Evolutionary conservation across 305 asterid species (phyloP).

Genomic region (Lippia alba): DNA sequence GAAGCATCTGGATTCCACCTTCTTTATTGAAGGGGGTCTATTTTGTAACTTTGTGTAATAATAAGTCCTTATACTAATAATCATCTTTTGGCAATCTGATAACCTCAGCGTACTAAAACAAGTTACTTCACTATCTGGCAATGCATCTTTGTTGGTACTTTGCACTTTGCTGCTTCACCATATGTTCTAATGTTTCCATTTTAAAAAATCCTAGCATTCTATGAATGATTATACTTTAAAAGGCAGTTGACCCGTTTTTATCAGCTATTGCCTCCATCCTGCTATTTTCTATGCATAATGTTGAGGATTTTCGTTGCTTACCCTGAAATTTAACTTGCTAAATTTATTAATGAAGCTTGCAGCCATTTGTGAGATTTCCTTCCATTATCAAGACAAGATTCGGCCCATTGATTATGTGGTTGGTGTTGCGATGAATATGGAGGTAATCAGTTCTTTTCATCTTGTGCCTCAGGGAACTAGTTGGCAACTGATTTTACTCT

Average conservation of each 20-base stretch:
- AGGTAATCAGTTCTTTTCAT: constrained; percentile 60
- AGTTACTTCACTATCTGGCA: constrained; percentile 15
- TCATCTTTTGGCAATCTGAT: constrained; percentile 5
- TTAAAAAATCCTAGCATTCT: constrained; percentile 18
- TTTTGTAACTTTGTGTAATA: constrained; percentile 8
- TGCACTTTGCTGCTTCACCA: constrained; percentile 23
- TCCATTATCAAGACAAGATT: constrained; percentile 91
- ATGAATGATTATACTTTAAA: not conserved
- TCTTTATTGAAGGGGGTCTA: constrained; percentile 7
- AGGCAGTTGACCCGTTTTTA: constrained; percentile 19
- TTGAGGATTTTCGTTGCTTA: constrained; percentile 28
- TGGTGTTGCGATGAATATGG: constrained; percentile 68
- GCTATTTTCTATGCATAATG: constrained; percentile 25
- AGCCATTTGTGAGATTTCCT: constrained; percentile 86
- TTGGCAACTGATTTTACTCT: constrained; percentile 12
- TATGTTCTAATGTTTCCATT: constrained; percentile 23
- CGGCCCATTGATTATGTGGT: constrained; percentile 85
- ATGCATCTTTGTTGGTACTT: constrained; percentile 17
- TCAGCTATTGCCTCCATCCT: constrained; percentile 16
- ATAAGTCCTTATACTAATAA: not conserved
- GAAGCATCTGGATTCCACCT: constrained; percentile 11
- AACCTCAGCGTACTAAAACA: constrained; percentile 14
- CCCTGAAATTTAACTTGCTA: constrained; percentile 28
- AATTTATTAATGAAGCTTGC: constrained; percentile 70
- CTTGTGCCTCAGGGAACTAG: constrained; percentile 13